Evolutionary conservation across 495 filamentous ascomycete species (phyloP).

Genomic region (Penicillium alfredii): DNA sequence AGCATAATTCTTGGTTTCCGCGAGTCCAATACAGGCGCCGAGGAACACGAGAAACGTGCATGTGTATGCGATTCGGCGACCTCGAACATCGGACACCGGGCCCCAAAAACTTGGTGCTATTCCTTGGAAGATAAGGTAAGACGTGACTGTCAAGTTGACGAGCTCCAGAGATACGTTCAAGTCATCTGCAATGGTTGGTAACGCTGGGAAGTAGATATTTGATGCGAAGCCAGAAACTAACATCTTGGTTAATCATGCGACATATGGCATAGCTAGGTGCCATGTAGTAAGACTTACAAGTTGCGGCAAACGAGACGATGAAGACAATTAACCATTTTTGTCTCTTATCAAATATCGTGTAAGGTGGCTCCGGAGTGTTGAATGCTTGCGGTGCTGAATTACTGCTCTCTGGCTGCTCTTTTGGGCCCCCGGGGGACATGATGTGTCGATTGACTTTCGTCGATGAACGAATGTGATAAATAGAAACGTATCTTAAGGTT

Average conservation of each 20-base stretch:
- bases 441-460: no score
- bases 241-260: slow-evolving; percentile 7
- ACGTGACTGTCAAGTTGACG: slow-evolving; percentile 47
- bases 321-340: slow-evolving; percentile 44
- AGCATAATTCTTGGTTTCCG: slow-evolving; percentile 40
- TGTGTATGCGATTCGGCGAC: slow-evolving; percentile 42
- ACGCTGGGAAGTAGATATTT: slow-evolving; percentile 50
- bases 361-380: slow-evolving; percentile 25
- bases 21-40: slow-evolving; percentile 44
- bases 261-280: neutral
- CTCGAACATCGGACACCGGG: slow-evolving; percentile 42
- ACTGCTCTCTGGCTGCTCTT: no score
- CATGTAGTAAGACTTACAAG: slow-evolving; percentile 27
- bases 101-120: slow-evolving; percentile 49
- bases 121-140: slow-evolving; percentile 48
- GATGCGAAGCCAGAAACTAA: slow-evolving; percentile 50
- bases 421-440: no score
- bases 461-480: no score
- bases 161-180: slow-evolving; percentile 38
- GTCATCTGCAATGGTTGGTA: slow-evolving; percentile 40
- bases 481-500: no score
- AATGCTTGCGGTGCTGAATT: no score
- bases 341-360: slow-evolving; percentile 42
- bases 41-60: slow-evolving; percentile 44
- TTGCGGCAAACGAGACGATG: slow-evolving; percentile 44